phyloP scores from a whole-genome alignment of 2,329 filamentous ascomycete genomes.

The Blastomyces silverae region DNA sequence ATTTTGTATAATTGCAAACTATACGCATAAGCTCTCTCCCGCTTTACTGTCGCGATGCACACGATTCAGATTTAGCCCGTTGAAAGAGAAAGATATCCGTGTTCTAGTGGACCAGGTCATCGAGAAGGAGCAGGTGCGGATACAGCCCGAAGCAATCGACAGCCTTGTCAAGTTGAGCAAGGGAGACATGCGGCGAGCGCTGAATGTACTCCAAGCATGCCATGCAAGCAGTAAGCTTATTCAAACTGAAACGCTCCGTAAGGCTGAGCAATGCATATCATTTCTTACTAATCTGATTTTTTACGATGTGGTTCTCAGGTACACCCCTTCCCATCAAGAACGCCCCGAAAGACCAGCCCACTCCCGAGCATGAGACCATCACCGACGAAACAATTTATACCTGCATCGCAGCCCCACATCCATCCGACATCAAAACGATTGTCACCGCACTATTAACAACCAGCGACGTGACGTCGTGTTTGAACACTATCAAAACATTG shows the following conservation, averaged over 20 bases:
- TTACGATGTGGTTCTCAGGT: slow-evolving; percentile 40
- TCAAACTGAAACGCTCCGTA: background rate
- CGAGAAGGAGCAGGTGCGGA: slow-evolving; percentile 76
- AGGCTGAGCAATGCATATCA: background rate
- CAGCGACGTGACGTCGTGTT: slow-evolving; percentile 78
- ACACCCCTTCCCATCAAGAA: slow-evolving; percentile 60
- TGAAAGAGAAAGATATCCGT: slow-evolving; percentile 83
- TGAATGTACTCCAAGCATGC: slow-evolving; percentile 95
- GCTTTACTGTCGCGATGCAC: slow-evolving; percentile 90
- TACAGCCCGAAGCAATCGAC: slow-evolving; percentile 71
- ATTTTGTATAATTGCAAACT: slow-evolving; percentile 98
- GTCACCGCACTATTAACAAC: slow-evolving; percentile 75
- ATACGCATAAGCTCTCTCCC: slow-evolving; percentile 93
- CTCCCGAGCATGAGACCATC: slow-evolving; percentile 70
- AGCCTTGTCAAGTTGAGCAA: slow-evolving; percentile 81
- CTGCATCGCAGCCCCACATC: slow-evolving; percentile 92
- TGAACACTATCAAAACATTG: slow-evolving; percentile 79
- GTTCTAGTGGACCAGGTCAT: slow-evolving; percentile 83
- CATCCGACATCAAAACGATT: slow-evolving; percentile 78
- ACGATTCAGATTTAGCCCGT: slow-evolving; percentile 85
- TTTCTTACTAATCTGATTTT: slow-evolving; percentile 17
- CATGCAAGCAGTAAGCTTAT: slow-evolving; percentile 71
- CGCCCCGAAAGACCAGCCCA: slow-evolving; percentile 50
- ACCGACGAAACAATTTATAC: slow-evolving; percentile 91
- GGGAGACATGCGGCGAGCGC: slow-evolving; percentile 88